These are phyloP conservation scores for Berberis thunbergii DNA, from an alignment of 164 flowering plant species.

Conservation along the genomic window DNA sequence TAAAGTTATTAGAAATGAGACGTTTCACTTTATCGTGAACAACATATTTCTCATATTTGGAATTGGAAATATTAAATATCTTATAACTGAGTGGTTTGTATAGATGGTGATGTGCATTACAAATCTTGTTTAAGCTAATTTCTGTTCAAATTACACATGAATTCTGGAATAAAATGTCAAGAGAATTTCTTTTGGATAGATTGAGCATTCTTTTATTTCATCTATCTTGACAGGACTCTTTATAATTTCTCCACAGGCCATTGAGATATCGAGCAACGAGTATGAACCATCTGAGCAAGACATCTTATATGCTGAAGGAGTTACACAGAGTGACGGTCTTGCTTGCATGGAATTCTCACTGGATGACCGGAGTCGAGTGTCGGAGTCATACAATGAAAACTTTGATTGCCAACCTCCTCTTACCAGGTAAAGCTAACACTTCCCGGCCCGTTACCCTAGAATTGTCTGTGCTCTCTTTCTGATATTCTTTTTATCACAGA, in stretches of 20 bases:
- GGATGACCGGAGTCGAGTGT: constrained; percentile 94
- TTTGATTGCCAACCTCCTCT: constrained; percentile 55
- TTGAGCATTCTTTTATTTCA: no score
- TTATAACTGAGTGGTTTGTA: no score
- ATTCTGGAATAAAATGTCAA: no score
- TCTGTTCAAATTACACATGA: no score
- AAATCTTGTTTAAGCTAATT: no score
- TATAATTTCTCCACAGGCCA: constrained; percentile 45
- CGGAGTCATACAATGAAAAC: constrained; percentile 78
- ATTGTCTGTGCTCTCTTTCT: neutral
- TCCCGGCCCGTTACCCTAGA: neutral
- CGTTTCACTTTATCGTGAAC: no score
- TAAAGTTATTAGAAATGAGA: no score
- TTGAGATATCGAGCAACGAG: constrained; percentile 94
- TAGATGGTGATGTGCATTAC: no score
- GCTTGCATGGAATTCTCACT: constrained; percentile 92
- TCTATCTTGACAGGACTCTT: neutral
- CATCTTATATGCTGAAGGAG: constrained; percentile 92
- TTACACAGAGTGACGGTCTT: constrained; percentile 92
- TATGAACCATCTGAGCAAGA: constrained; percentile 91
- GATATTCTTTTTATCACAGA: constrained; percentile 22
- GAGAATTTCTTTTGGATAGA: no score
- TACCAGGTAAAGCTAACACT: constrained; percentile 37
- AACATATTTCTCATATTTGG: no score
- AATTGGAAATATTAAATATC: no score